Base-by-base conservation (phyloP, 805 yeast species). In the Metschnikowia sp. region DNA sequence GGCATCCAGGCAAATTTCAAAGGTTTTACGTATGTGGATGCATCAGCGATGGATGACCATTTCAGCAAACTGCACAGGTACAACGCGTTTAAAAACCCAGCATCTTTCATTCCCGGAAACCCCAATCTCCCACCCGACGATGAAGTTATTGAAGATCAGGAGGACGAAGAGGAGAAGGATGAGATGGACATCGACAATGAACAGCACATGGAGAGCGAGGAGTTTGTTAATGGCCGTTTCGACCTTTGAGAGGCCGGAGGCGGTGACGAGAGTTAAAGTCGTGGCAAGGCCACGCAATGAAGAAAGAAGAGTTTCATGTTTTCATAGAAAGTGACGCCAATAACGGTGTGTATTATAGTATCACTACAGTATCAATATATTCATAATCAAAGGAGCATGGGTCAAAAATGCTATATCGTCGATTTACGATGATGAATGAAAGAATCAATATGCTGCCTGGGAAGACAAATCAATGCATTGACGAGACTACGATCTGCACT, bases 21-120 rank as follows among this genome's bases (percentile, higher is more conserved):
- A 59, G 99, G 99, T 0, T 94, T 94, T 66, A 94, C 99, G 0
- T 94, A 87, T 66, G 97, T 92, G 41, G 97, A 91, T 65, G 97
- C 88, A 53, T 85, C 95, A 26, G 81, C 96, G 30, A 83, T 92
- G 76, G 96, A 91, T 60, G 97, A 91, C 56, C 87, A 86, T 66
- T 85, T 86, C 53, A 70, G 72, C 42, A 67, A 65, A 48, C 67
- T 70, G 4, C 69, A 66, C 48, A 61, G 75, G 45, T 53, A 53
- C 50, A 68, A 63, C 59, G 49, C 70, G 2, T 74, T 64, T 61
- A 70, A 62, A 45, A 64, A 64, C 58, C 82, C 80, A 12, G 91
- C 90, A 5, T 84, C 91, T 1, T 80, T 87, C 54, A 84, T 87
- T 31, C 88, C 88, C 2, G 90, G 90, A 3, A 82, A 86, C 61